A percentile compares a stretch with the other conserved stretches of the same genome.
These are phyloP conservation scores for Agrostemma githago DNA, from an alignment of 148 eudicot species.

Conservation along the genomic window DNA sequence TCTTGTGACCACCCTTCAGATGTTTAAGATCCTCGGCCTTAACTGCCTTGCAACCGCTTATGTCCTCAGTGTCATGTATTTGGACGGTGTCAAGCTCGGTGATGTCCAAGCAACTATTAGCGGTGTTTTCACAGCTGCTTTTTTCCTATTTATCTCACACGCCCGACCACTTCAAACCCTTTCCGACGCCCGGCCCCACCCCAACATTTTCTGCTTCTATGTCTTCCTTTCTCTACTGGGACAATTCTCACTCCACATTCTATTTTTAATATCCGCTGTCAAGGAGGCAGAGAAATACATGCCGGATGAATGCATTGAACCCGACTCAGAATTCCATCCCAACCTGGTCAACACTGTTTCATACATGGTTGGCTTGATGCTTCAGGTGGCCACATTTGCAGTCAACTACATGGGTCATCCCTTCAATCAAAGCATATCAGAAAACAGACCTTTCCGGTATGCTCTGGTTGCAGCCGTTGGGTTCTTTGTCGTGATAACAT, in stretches of 20 bases:
- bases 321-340: slow-evolving; percentile 85
- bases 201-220: slow-evolving; percentile 74
- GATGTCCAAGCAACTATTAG: slow-evolving; percentile 95
- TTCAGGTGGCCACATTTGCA: slow-evolving; percentile 97
- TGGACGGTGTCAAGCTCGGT: slow-evolving; percentile 89
- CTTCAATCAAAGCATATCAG: slow-evolving; percentile 81
- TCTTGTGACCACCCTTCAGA: slow-evolving; percentile 88
- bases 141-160: slow-evolving; percentile 88
- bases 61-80: slow-evolving; percentile 85
- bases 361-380: slow-evolving; percentile 91
- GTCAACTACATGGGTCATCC: slow-evolving; percentile 99
- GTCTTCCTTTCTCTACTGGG: slow-evolving; percentile 81
- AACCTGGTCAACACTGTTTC: slow-evolving; percentile 86
- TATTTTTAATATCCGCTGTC: slow-evolving; percentile 70
- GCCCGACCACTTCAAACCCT: slow-evolving; percentile 76
- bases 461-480: slow-evolving; percentile 71
- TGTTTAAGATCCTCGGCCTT: slow-evolving; percentile 94
- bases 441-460: slow-evolving; percentile 65
- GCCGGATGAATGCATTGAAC: slow-evolving; percentile 96
- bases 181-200: slow-evolving; percentile 77
- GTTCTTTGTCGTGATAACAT: slow-evolving; percentile 74
- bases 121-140: slow-evolving; percentile 86
- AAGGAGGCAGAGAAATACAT: slow-evolving; percentile 94
- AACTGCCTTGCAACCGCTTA: slow-evolving; percentile 96
- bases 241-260: slow-evolving; percentile 70